phyloP scores from a whole-genome alignment of 1,284 basidiomycete species.

The Boletus semigastroideus region DNA sequence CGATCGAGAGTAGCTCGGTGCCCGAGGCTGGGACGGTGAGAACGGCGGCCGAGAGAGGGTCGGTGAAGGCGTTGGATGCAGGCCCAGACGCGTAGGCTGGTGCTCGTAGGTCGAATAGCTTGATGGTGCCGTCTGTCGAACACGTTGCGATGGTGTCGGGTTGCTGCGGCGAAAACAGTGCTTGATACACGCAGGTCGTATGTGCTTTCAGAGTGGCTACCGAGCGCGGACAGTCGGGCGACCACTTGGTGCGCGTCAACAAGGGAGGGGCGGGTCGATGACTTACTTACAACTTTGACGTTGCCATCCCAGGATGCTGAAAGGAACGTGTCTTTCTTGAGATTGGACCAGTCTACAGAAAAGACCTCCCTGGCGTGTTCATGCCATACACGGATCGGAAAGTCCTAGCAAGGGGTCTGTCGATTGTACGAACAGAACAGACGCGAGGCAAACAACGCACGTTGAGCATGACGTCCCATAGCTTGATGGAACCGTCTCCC shows the following conservation, averaged over 20 bases:
- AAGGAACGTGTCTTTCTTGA: conserved; percentile 87
- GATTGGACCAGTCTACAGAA: conserved; percentile 96
- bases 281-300: conserved; percentile 75
- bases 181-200: conserved; percentile 83
- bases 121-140: conserved; percentile 82
- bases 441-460: conserved; percentile 47
- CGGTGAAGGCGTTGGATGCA: conserved; percentile 53
- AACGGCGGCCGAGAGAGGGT: conserved; percentile 61
- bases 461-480: conserved; percentile 90
- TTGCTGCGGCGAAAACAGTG: conserved; percentile 89
- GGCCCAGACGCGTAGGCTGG: conserved; percentile 49
- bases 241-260: conserved; percentile 63
- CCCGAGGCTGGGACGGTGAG: conserved; percentile 71
- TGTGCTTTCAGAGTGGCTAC: conserved; percentile 82
- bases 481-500: conserved; percentile 87
- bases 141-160: conserved; percentile 80
- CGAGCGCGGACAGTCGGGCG: conserved; percentile 76
- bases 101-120: conserved; percentile 76
- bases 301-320: conserved; percentile 93
- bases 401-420: conserved; percentile 64
- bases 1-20: conserved; percentile 74
- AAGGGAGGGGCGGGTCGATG: not conserved
- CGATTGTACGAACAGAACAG: not conserved
- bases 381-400: conserved; percentile 89
- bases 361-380: conserved; percentile 94